Evolutionary conservation across 768 basidiomycete genomes (phyloP), one percentile per base, ranked within the genome.

Genomic region (Tulasnella sp.): DNA sequence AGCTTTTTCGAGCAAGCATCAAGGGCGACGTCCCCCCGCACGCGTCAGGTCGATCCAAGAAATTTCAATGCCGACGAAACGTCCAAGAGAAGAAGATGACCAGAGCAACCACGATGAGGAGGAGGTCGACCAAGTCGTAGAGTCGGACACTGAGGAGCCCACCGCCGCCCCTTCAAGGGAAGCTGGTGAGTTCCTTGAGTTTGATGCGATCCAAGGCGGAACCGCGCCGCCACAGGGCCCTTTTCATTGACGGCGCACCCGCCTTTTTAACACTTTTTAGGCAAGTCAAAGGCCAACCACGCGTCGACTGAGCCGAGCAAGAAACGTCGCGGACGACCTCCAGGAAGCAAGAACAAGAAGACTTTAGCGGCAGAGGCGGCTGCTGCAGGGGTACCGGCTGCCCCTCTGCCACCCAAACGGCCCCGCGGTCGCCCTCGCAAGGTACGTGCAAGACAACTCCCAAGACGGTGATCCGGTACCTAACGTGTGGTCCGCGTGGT

Each of bases 271-370:
- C 39, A 72, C 71, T 29, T 72, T 72, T 40, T 72, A 46, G 71
- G 71, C 71, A 40, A 46, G 44, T 72, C 71, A 18, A 55, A 46
- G 18, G 23, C 48, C n/a, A 73, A 55, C 70, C 70, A 55, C 61
- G 51, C 39, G 42, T 82, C 84, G 79, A 81, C 82, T 77, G 74
- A 85, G 69, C 87, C 89, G 57, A 81, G 83, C 79, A 96, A 94
- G 86, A 91, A 95, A 82, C 90, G 93, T 82, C 89, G 95, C 70
- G 95, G 95, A 75, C 90, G 95, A 81, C 95, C 95, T 79, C 94
- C 91, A 84, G 95, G 95, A 81, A 93, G 92, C 85, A 96, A 93
- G 86, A 90, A 90, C 85, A 90, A 89, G 86, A 88, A 88, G 82
- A 84, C 83, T 18, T 81, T 84, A 40, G 81, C 83, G 1, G 82